phyloP scores from a whole-genome alignment of 306 rosid genomes.

The Quercus aquifolioides region DNA sequence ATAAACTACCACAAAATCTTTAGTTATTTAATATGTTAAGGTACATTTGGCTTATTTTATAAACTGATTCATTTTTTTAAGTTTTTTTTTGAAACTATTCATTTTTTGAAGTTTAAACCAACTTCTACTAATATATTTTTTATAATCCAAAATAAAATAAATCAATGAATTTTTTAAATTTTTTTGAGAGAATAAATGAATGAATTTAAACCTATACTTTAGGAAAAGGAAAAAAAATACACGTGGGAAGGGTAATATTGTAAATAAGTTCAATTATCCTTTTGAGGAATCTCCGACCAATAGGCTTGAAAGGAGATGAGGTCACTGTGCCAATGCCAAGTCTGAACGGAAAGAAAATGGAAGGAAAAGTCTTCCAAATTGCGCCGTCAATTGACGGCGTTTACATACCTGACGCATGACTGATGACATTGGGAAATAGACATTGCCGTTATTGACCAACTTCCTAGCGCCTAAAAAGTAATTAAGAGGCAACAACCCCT shows the following conservation, averaged over 20 bases:
- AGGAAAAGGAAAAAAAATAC: neutral
- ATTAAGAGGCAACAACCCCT: neutral
- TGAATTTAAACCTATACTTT: too few species aligned
- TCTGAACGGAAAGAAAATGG: neutral
- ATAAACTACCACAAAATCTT: too few species aligned
- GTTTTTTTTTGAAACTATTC: too few species aligned
- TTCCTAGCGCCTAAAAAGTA: neutral
- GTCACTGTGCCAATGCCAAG: neutral
- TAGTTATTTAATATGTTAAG: too few species aligned
- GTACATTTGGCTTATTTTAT: too few species aligned
- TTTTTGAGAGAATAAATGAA: too few species aligned
- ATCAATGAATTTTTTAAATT: too few species aligned
- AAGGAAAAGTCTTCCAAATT: neutral
- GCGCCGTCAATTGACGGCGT: neutral
- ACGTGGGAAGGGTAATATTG: slow-evolving; percentile 15
- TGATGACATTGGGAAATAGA: neutral
- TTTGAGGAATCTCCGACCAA: slow-evolving; percentile 25
- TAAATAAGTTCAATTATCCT: neutral
- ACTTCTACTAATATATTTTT: too few species aligned
- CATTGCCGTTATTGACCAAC: neutral
- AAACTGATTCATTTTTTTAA: too few species aligned
- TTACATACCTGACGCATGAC: neutral
- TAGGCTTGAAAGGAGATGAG: slow-evolving; percentile 10
- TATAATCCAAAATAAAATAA: too few species aligned
- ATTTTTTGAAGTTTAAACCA: too few species aligned